Evolutionary conservation across 352 stramenopile genomes (phyloP).

Genomic region (Phytophthora uliginosa): DNA sequence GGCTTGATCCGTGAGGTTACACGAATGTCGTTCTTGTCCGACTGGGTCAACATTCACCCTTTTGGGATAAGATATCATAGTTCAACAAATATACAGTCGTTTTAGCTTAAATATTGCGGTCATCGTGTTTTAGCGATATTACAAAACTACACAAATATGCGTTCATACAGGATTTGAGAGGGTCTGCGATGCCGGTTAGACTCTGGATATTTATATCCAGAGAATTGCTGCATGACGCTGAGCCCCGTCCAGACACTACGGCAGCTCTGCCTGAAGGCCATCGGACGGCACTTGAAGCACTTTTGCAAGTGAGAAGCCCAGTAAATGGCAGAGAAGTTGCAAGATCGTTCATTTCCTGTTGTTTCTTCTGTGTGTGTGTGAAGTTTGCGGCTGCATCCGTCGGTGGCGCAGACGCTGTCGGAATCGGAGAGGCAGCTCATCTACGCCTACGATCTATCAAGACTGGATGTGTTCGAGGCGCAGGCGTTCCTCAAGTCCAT

Average conservation of each 20-base stretch:
- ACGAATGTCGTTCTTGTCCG: not conserved
- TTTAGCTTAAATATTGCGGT: too few relatives aligned
- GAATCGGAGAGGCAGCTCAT: slow-evolving; percentile 25
- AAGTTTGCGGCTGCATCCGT: slow-evolving; percentile 19
- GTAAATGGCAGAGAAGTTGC: not conserved
- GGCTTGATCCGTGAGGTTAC: too few relatives aligned
- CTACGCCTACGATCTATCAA: slow-evolving; percentile 34
- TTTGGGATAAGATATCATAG: too few relatives aligned
- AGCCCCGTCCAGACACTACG: slow-evolving; percentile 32
- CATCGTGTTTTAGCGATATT: too few relatives aligned
- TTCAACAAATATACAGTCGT: too few relatives aligned
- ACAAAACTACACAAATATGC: too few relatives aligned
- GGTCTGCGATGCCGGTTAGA: too few relatives aligned
- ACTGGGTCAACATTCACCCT: too few relatives aligned
- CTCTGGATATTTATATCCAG: too few relatives aligned
- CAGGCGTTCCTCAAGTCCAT: slow-evolving; percentile 31
- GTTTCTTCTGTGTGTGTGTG: not conserved
- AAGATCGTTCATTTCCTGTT: not conserved
- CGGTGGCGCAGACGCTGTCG: slow-evolving; percentile 15
- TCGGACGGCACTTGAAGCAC: slow-evolving; percentile 38
- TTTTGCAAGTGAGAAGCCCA: slow-evolving; percentile 38
- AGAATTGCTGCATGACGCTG: not conserved
- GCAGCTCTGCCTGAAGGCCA: slow-evolving; percentile 39
- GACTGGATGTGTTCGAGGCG: slow-evolving; percentile 37
- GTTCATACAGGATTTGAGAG: too few relatives aligned